Evolutionary conservation across 2,329 filamentous ascomycete species (phyloP).

Genomic region (Sordariomycetes sp.): DNA sequence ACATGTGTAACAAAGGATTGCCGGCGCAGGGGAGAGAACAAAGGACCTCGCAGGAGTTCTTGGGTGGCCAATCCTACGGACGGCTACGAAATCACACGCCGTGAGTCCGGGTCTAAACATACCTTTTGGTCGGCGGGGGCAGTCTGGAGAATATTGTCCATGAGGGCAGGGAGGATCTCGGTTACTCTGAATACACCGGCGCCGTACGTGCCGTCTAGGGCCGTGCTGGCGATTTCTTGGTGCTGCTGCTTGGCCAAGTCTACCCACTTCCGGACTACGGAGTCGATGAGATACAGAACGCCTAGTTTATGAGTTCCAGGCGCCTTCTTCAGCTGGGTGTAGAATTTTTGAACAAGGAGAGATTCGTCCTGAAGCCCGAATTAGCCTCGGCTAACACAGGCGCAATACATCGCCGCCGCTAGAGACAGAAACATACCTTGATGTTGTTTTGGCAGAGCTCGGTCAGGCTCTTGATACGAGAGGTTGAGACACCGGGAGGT

Average conservation of each 20-base stretch:
- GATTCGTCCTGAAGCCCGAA: slow-evolving; percentile 65
- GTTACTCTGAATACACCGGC: slow-evolving; percentile 94
- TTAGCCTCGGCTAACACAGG: background rate
- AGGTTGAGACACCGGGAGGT: slow-evolving; percentile 85
- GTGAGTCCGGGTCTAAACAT: slow-evolving; percentile 30
- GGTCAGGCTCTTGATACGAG: slow-evolving; percentile 80
- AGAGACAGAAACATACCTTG: slow-evolving; percentile 46
- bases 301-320: slow-evolving; percentile 93
- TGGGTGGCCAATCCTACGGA: background rate
- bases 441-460: slow-evolving; percentile 78
- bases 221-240: slow-evolving; percentile 67
- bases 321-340: slow-evolving; percentile 92
- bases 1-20: background rate
- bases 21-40: background rate
- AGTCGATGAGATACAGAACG: slow-evolving; percentile 99
- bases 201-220: slow-evolving; percentile 83
- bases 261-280: slow-evolving; percentile 97
- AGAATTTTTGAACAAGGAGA: slow-evolving; percentile 88
- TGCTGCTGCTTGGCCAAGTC: slow-evolving; percentile 82
- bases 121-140: slow-evolving; percentile 94
- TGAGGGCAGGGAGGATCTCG: slow-evolving; percentile 82
- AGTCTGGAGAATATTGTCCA: slow-evolving; percentile 86
- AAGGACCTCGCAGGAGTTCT: background rate
- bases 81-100: background rate
- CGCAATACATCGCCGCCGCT: background rate